Conservation (phyloP, 2,329 filamentous ascomycete species). For the Phaeomoniella chlamydospora region DNA sequence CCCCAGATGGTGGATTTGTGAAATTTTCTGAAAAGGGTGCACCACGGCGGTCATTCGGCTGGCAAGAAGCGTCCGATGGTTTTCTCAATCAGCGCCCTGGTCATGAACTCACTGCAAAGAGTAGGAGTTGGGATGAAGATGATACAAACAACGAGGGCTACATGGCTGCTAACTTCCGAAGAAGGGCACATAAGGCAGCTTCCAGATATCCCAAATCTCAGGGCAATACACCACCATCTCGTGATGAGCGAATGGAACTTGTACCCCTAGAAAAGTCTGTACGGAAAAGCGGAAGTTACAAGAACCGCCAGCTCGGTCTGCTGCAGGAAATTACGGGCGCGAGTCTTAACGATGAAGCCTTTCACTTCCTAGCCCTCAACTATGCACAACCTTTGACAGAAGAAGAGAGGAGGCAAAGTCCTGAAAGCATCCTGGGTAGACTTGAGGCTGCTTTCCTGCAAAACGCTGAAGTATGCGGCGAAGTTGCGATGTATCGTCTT, state of each 20-base stretch:
- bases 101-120: constrained; percentile 29
- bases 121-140: constrained; percentile 36
- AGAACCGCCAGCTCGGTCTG: constrained; percentile 32
- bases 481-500: constrained; percentile 32
- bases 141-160: constrained; percentile 42
- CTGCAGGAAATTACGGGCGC: constrained; percentile 33
- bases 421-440: constrained; percentile 14
- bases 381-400: constrained; percentile 24
- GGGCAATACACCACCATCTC: constrained; percentile 36
- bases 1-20: constrained; percentile 41
- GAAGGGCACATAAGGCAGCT: constrained; percentile 29
- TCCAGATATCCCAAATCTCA: constrained; percentile 37
- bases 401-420: constrained; percentile 10
- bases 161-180: constrained; percentile 32
- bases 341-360: constrained; percentile 23
- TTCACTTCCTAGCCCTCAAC: constrained; percentile 25
- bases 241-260: constrained; percentile 29
- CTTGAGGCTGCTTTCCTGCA: constrained; percentile 31
- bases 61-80: constrained; percentile 22
- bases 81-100: constrained; percentile 26
- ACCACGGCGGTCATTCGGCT: constrained; percentile 23
- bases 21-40: constrained; percentile 38
- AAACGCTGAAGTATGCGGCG: constrained; percentile 39
- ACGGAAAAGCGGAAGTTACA: constrained; percentile 22
- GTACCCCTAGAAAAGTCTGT: constrained; percentile 37